A percentile compares a stretch with the other conserved stretches of the same genome.
Conservation (phyloP, 768 basidiomycete genomes). For the Lanmaoa rubissima region DNA sequence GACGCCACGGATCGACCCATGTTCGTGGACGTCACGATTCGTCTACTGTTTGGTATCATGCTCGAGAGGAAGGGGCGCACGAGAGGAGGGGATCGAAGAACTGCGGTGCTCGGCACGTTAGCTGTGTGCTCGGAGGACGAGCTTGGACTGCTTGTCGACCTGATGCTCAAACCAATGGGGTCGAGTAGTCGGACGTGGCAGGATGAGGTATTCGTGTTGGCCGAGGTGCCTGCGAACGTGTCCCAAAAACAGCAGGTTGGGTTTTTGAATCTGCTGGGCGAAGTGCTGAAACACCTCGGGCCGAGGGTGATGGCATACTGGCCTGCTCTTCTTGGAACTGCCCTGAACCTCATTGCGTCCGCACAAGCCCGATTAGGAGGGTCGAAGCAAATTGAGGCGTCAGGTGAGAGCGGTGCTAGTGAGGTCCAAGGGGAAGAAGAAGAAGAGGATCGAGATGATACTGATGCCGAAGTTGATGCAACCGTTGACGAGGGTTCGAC, state of each 20-base stretch:
- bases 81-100: constrained; percentile 62
- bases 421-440: constrained; percentile 35
- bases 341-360: constrained; percentile 60
- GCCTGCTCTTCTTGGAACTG: constrained; percentile 70
- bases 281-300: constrained; percentile 81
- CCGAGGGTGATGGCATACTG: constrained; percentile 66
- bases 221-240: constrained; percentile 31
- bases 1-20: constrained; percentile 56
- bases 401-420: constrained; percentile 14
- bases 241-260: constrained; percentile 74
- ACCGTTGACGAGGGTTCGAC: constrained; percentile 29
- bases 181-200: constrained; percentile 27
- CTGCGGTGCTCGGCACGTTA: constrained; percentile 72
- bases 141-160: constrained; percentile 71
- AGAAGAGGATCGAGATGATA: constrained; percentile 37
- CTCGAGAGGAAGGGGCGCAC: constrained; percentile 71
- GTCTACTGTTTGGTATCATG: constrained; percentile 87
- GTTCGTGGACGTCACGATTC: constrained; percentile 65
- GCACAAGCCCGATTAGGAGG: constrained; percentile 59
- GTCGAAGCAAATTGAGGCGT: constrained; percentile 22
- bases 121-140: constrained; percentile 71
- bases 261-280: constrained; percentile 80
- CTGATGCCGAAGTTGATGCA: constrained; percentile 35
- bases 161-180: constrained; percentile 80
- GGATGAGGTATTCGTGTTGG: constrained; percentile 31